phyloP scores from a whole-genome alignment of 2,329 filamentous ascomycete genomes.

The Pestalotiopsis sp. region DNA sequence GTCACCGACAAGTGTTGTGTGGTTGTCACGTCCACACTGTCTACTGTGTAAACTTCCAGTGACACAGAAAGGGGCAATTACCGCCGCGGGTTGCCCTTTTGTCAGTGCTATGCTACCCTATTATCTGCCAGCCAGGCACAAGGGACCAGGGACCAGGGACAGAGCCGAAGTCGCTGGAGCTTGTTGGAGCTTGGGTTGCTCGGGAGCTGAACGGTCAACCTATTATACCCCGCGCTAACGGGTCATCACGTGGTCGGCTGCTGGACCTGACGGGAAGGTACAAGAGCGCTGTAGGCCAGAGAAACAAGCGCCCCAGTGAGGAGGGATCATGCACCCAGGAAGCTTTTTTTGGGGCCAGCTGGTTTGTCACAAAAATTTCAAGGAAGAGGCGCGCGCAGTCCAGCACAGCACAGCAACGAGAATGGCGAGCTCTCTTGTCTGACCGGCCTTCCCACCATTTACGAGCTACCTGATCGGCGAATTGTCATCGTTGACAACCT shows the following conservation, averaged over 20 bases:
- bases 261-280: not conserved
- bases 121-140: not conserved
- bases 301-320: too few relatives aligned
- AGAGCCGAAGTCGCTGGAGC: not conserved
- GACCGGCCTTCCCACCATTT: not conserved
- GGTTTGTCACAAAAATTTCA: not conserved
- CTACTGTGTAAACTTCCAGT: too few relatives aligned
- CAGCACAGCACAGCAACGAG: not conserved
- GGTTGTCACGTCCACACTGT: too few relatives aligned
- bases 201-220: not conserved
- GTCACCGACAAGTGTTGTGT: too few relatives aligned
- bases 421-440: not conserved
- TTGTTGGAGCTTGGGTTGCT: not conserved
- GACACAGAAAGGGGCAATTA: not conserved
- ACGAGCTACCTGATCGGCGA: not conserved
- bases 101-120: not conserved
- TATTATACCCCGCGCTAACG: not conserved
- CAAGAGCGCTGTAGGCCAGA: too few relatives aligned
- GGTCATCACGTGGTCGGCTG: not conserved
- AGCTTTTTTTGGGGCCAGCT: not conserved
- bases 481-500: slow-evolving; percentile 3
- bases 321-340: not conserved
- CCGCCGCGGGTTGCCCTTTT: not conserved
- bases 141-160: not conserved
- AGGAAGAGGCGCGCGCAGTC: not conserved